Conservation (phyloP, 148 eudicot genomes). For the Cornus controversa region DNA sequence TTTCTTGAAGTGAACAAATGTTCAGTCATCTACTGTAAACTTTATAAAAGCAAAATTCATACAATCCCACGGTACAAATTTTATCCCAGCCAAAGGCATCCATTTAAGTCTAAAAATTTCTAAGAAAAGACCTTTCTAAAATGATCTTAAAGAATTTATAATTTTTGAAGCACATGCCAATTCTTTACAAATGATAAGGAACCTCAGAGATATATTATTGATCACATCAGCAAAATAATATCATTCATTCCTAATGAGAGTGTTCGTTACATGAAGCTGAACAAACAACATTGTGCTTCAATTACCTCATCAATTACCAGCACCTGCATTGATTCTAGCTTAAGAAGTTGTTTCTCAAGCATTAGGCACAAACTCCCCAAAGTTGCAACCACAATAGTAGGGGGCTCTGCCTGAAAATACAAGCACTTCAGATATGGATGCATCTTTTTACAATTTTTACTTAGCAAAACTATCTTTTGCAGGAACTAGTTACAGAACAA, state of each 20-base stretch:
- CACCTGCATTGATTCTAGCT: constrained; percentile 65
- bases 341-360: constrained; percentile 70
- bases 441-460: neutral
- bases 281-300: neutral
- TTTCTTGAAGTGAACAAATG: neutral
- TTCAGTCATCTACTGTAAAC: neutral
- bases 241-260: neutral
- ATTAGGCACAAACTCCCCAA: constrained; percentile 82
- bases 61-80: neutral
- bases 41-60: neutral
- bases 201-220: neutral
- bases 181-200: neutral
- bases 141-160: neutral
- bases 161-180: neutral
- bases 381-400: constrained; percentile 83
- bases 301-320: constrained; percentile 92
- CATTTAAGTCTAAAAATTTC: neutral
- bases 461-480: neutral
- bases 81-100: neutral
- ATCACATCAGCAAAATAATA: neutral
- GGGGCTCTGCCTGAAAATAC: constrained; percentile 80
- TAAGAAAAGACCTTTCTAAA: neutral
- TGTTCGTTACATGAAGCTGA: neutral
- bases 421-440: neutral
- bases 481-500: constrained; percentile 4